Percentiles rank a stretch among this genome's conserved stretches.
Conservation (phyloP, 2,329 filamentous ascomycete genomes). For the Penicillium thymicola region DNA sequence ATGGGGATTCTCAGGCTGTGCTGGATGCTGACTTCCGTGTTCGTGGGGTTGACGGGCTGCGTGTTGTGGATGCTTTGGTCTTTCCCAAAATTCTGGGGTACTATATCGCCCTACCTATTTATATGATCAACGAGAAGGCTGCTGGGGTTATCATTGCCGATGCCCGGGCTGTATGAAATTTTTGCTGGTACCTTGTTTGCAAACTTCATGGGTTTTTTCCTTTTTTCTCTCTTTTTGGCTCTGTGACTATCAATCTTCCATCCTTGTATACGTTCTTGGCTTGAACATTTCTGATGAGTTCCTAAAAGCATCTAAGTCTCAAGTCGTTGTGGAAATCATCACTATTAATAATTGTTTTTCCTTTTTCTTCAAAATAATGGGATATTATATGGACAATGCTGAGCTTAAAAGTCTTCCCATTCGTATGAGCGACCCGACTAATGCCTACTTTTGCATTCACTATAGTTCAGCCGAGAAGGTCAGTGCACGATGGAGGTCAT, state of each 20-base stretch:
- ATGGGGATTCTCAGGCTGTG: slow-evolving; percentile 52
- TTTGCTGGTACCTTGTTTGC: not conserved
- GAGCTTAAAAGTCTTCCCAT: not conserved
- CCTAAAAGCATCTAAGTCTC: too few relatives aligned
- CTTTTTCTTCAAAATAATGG: too few relatives aligned
- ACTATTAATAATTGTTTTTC: too few relatives aligned
- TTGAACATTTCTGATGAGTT: not conserved
- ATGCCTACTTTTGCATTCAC: not conserved
- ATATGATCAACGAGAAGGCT: slow-evolving; percentile 61
- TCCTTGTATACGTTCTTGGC: not conserved
- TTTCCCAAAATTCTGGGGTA: slow-evolving; percentile 57
- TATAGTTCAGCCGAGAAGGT: too few relatives aligned
- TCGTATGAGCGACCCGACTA: not conserved
- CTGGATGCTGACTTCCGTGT: slow-evolving; percentile 57
- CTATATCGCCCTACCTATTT: slow-evolving; percentile 52
- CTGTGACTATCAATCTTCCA: not conserved
- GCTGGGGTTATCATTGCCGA: slow-evolving; percentile 51
- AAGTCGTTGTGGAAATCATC: too few relatives aligned
- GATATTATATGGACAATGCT: too few relatives aligned
- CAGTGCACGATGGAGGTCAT: too few relatives aligned
- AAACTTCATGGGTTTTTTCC: too few relatives aligned
- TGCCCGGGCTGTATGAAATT: not conserved
- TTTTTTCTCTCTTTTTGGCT: not conserved
- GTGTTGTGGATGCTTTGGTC: slow-evolving; percentile 60
- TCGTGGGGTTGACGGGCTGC: slow-evolving; percentile 51